Evolutionary conservation across 108 stramenopile species (phyloP).

Genomic region (Cylindrotheca fusiformis): DNA sequence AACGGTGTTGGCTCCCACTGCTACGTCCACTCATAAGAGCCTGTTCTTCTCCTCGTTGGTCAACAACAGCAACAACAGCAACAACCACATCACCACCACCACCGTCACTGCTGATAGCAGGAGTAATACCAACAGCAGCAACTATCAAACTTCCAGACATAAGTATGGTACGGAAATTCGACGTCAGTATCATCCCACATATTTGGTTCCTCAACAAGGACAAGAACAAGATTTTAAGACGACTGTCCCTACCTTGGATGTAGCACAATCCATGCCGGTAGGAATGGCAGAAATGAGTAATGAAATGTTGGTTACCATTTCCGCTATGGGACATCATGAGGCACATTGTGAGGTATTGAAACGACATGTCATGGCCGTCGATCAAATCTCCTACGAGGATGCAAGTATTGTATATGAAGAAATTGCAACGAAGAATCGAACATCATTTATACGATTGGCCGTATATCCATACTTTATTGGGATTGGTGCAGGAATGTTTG

Average conservation of each 20-base stretch:
- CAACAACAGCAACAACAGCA: too few relatives aligned
- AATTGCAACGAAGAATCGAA: conserved; percentile 48
- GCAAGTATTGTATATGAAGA: conserved; percentile 33
- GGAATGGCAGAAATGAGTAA: conserved; percentile 51
- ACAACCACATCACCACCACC: too few relatives aligned
- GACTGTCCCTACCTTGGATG: conserved; percentile 8
- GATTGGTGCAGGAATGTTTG: conserved; percentile 45
- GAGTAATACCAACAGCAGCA: too few relatives aligned
- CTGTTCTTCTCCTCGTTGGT: too few relatives aligned
- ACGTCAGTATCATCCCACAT: background rate
- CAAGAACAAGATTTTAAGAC: background rate
- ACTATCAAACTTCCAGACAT: too few relatives aligned
- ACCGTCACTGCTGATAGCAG: too few relatives aligned
- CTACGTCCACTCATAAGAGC: too few relatives aligned
- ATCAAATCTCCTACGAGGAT: conserved; percentile 41
- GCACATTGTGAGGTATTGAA: conserved; percentile 53
- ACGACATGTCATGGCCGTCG: conserved; percentile 62
- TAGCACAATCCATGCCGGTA: conserved; percentile 33
- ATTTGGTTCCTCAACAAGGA: background rate
- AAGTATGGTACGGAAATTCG: too few relatives aligned
- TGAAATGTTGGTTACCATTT: conserved; percentile 39
- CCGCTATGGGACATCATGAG: conserved; percentile 38
- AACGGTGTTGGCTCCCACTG: too few relatives aligned
- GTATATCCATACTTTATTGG: conserved; percentile 79
- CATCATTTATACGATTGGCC: conserved; percentile 41